Conservation (phyloP, 257 asterid species). For the Przewalskia tangutica region DNA sequence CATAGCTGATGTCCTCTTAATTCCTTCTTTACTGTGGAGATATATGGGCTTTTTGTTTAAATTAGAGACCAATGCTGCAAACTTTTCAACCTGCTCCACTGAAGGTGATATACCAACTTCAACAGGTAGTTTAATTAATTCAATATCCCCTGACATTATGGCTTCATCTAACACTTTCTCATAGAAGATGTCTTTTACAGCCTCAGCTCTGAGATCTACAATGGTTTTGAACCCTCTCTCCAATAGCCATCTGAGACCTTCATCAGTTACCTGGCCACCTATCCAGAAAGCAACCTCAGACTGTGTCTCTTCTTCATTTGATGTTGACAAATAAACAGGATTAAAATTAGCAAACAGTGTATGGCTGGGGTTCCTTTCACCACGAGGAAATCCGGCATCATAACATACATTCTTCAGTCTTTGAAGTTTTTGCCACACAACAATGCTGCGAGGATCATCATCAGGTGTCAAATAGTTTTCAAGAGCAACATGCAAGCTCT, state of each 20-base stretch:
- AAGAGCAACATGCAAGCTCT: constrained; percentile 89
- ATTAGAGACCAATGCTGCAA: constrained; percentile 67
- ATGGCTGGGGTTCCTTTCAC: constrained; percentile 62
- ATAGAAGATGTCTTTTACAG: constrained; percentile 71
- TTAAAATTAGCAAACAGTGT: constrained; percentile 83
- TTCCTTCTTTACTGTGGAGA: constrained; percentile 93
- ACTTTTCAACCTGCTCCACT: constrained; percentile 60
- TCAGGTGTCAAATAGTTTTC: constrained; percentile 79
- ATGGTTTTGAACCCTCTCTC: constrained; percentile 76
- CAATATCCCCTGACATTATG: constrained; percentile 44
- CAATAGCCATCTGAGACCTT: constrained; percentile 71
- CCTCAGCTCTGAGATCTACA: constrained; percentile 90
- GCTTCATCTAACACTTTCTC: constrained; percentile 47
- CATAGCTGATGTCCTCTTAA: constrained; percentile 72
- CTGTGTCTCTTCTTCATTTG: constrained; percentile 42
- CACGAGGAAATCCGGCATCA: constrained; percentile 83
- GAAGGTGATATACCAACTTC: constrained; percentile 84
- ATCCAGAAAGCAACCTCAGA: constrained; percentile 73
- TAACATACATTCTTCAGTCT: constrained; percentile 78
- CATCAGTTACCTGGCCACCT: constrained; percentile 96
- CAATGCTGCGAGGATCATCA: constrained; percentile 60
- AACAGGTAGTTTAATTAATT: constrained; percentile 66
- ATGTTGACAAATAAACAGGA: constrained; percentile 45
- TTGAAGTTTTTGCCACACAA: constrained; percentile 89
- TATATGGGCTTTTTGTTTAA: constrained; percentile 56